Evolutionary conservation across 768 basidiomycete species (phyloP), one percentile per base, ranked within the genome.

Genomic region (Lyophyllum semitale): DNA sequence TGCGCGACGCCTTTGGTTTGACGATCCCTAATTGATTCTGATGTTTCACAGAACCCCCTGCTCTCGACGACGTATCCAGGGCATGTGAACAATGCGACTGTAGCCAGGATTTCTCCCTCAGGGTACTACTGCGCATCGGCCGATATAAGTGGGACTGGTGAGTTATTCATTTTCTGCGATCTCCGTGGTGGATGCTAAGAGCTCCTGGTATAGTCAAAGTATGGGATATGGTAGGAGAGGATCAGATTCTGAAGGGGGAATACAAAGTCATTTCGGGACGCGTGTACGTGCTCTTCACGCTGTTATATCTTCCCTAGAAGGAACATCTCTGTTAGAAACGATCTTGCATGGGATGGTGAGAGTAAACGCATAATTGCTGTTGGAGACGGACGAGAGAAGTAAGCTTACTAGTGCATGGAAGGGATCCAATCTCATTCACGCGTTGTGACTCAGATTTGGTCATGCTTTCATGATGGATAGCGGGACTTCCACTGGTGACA

Each of bases 91-190:
- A 87, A 87, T 51, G 81, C 93, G 7, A 95, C 92, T 1, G 91
- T 95, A 17, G 95, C 96, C 13, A 85, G 92, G 33, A 83, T 97
- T 63, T 94, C 94, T 2, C 95, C 95, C 0, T 91, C 93, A 1
- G 95, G 96, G 25, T 97, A 87, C 72, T 98, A 98, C 72, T 94
- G 91, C 66, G 95, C 96, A 4, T 96, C 93, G 27, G 96, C 84
- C 22, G 95, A 98, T 68, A 72, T 81, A 4, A 76, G 77, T 27
- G 95, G 95, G 37, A 91, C 84, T 51, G 93, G 93, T 92, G 59
- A 53, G 80, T 53, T 29, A 11, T 26, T n/a, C 15, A 18, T 25
- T 29, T 25, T 29, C n/a, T 18, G 17, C 17, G 29, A n/a, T 17
- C 13, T n/a, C 8, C 7, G 3, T 5, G 37, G 17, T n/a, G 7